Percentiles rank a stretch among this genome's conserved stretches.
phyloP scores from a whole-genome alignment of 495 filamentous ascomycete genomes.

The Aspergillus conjunctus region DNA sequence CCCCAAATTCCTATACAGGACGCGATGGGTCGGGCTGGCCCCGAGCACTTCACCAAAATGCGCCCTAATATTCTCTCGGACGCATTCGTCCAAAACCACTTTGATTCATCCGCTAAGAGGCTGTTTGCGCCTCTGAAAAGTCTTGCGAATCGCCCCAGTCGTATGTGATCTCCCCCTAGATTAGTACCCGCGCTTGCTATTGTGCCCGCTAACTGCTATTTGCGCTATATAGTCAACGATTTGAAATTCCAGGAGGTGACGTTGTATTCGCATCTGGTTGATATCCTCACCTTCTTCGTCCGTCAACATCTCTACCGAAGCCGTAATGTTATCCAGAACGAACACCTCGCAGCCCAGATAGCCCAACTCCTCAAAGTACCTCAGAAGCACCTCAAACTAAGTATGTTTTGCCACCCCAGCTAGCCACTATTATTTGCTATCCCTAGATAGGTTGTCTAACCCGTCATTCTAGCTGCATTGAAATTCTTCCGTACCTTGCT shows the following conservation, averaged over 20 bases:
- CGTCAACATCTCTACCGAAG: constrained; percentile 83
- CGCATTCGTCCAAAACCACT: constrained; percentile 81
- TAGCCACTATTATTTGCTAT: not conserved
- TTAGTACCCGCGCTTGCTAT: not conserved
- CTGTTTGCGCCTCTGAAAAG: constrained; percentile 87
- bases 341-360: constrained; percentile 77
- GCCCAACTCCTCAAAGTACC: constrained; percentile 80
- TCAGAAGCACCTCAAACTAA: constrained; percentile 91
- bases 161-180: constrained; percentile 46
- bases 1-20: constrained; percentile 68
- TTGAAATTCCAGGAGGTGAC: constrained; percentile 80
- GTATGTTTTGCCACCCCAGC: constrained; percentile 51
- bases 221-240: constrained; percentile 52
- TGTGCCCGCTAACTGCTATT: constrained; percentile 21
- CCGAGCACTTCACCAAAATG: constrained; percentile 67
- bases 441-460: constrained; percentile 16
- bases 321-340: constrained; percentile 82
- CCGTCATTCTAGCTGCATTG: constrained; percentile 64
- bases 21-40: constrained; percentile 63
- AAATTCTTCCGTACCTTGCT: constrained; percentile 94
- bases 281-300: constrained; percentile 93
- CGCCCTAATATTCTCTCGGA: constrained; percentile 79
- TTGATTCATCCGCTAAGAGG: constrained; percentile 82
- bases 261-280: constrained; percentile 85
- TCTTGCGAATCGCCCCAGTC: constrained; percentile 64